A percentile compares a stretch with the other conserved stretches of the same genome.
Evolutionary conservation across 169 alveolate genomes (phyloP).

Genomic region (Perkinsus olseni): DNA sequence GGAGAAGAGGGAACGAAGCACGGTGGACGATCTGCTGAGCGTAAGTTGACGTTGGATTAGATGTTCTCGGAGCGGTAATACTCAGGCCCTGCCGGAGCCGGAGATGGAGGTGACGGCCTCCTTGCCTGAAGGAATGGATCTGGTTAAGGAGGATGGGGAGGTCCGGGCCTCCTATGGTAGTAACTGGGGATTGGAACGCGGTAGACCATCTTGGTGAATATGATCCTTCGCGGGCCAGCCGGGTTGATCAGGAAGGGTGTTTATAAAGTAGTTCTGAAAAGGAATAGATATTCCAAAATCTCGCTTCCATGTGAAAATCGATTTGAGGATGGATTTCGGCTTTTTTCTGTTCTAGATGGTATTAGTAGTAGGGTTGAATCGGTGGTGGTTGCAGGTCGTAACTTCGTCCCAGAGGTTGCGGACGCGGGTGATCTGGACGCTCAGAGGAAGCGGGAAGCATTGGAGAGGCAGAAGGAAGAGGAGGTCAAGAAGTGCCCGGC

Average conservation of each 20-base stretch:
- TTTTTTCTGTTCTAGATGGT: background rate
- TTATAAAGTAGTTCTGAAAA: too few species aligned
- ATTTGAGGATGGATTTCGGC: too few species aligned
- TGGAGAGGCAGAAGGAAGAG: background rate
- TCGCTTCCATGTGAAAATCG: too few species aligned
- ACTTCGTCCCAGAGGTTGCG: background rate
- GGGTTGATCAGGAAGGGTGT: too few species aligned
- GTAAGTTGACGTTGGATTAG: background rate
- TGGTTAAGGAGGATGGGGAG: background rate
- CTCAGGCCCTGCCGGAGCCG: background rate
- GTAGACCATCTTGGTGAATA: background rate
- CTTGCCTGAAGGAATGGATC: background rate
- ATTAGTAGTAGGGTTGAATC: background rate
- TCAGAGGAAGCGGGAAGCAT: background rate
- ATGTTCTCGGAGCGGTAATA: background rate
- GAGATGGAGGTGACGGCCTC: background rate
- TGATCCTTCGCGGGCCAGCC: too few species aligned
- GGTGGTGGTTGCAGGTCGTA: background rate
- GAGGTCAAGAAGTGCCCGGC: background rate
- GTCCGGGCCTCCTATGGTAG: background rate
- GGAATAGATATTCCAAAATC: too few species aligned
- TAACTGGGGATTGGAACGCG: background rate
- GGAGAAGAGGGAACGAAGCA: background rate
- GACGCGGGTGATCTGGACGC: background rate
- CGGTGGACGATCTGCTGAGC: background rate